Conservation (phyloP, 2,329 filamentous ascomycete genomes). For the Zymoseptoria passerinii region DNA sequence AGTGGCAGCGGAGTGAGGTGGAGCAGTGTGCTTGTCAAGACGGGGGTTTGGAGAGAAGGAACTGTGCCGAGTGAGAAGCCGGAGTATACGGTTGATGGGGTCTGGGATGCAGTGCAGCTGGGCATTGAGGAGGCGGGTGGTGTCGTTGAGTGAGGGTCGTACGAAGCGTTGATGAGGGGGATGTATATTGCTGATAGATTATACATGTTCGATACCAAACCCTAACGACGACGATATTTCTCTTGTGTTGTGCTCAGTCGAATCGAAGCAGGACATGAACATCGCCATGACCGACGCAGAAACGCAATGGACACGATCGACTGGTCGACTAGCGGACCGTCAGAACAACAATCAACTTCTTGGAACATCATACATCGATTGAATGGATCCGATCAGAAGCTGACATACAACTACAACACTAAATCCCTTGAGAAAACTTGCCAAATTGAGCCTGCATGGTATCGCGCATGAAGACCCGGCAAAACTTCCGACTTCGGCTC, state of each 20-base stretch:
- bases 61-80: constrained; percentile 53
- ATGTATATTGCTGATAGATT: neutral
- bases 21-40: constrained; percentile 68
- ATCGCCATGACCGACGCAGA: no score
- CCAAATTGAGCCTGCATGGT: no score
- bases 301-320: no score
- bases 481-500: neutral
- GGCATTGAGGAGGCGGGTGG: constrained; percentile 49
- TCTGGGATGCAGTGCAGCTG: constrained; percentile 69
- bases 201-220: neutral
- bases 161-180: neutral
- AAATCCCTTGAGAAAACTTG: no score
- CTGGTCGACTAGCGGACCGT: no score
- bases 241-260: no score
- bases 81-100: constrained; percentile 61
- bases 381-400: no score
- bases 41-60: constrained; percentile 62
- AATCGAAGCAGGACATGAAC: no score
- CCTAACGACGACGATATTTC: neutral
- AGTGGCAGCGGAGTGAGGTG: constrained; percentile 63
- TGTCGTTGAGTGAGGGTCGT: neutral
- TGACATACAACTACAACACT: no score
- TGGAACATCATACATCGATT: no score
- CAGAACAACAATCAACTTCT: no score
- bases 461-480: no score